Evolutionary conservation across 139 green algal species (phyloP), one percentile per base, ranked within the genome.

Genomic region (Pseudopediastrum boryanum): DNA sequence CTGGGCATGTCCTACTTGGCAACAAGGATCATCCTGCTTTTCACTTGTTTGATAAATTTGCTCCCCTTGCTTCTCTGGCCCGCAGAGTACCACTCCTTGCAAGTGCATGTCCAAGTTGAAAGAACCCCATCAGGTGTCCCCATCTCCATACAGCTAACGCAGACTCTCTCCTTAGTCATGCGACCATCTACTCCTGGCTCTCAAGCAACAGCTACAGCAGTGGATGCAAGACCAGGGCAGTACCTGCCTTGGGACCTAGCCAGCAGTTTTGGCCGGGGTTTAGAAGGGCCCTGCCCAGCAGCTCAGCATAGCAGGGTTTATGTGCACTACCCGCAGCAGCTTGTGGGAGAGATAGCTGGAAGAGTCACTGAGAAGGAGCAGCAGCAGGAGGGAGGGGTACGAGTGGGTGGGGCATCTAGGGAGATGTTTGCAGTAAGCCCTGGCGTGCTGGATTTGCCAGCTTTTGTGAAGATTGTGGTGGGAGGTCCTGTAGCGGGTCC

Each of bases 51-150:
- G 54, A 25, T 6, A 64, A 64, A 29, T n/a, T 4, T 41, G 25
- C 52, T 46, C 25, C 44, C 8, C 4, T 23, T 51, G 3, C 23
- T 51, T 31, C 73, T 5, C 54, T 35, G 2, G 2, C 67, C 4
- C 38, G 51, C 63, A 86, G 82, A 84, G 33, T 95, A 90, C 65
- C 73, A 87, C 54, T 90, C 88, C 0, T 48, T 97, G 38, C 63
- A 68, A 4, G 69, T 91, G 31, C 29, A 41, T 4, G 31, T 90
- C 35, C 23, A 52, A 38, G 19, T 41, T 1, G 31, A 79, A 35
- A 33, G 65, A 1, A 31, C 59, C 27, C 1, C 33, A 2, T 3
- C 46, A 0, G 54, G 33, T 3, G 64, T 42, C 1, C 59, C 16
- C 13, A 7, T 46, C 4, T 51, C 27, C 59, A 51, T 61, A 21